These are phyloP conservation scores for Thermochaetoides thermophila DNA, from an alignment of 495 filamentous ascomycete genomes.

Conservation along the genomic window DNA sequence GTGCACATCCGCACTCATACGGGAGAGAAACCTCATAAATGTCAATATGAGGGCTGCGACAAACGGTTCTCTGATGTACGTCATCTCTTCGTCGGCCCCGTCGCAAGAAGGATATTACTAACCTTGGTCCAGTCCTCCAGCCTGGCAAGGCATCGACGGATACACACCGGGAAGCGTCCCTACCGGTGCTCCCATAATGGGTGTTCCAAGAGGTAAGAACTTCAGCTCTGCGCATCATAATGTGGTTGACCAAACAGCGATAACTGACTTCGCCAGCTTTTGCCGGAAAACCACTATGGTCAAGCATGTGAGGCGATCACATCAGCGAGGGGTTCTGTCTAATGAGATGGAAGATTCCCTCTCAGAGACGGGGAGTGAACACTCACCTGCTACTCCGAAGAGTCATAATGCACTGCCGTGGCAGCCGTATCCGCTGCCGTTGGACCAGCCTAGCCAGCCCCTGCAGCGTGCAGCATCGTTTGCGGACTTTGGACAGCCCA, in stretches of 20 bases:
- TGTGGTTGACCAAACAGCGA: conserved; percentile 5
- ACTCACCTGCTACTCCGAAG: conserved; percentile 35
- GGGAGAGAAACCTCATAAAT: conserved; percentile 79
- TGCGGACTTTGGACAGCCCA: conserved; percentile 30
- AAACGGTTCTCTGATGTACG: conserved; percentile 81
- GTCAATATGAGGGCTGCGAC: conserved; percentile 61
- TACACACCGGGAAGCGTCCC: conserved; percentile 76
- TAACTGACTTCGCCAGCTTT: conserved; percentile 42
- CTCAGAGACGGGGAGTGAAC: conserved; percentile 39
- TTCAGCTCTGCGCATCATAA: not conserved
- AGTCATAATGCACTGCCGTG: conserved; percentile 21
- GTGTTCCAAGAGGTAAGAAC: conserved; percentile 69
- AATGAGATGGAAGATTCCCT: conserved; percentile 38
- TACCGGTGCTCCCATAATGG: conserved; percentile 64
- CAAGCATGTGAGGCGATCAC: conserved; percentile 61
- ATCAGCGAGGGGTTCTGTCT: conserved; percentile 45
- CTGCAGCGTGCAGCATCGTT: conserved; percentile 31
- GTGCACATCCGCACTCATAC: conserved; percentile 81
- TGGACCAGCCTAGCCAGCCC: conserved; percentile 16
- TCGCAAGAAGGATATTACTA: conserved; percentile 16
- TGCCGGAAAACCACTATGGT: conserved; percentile 81
- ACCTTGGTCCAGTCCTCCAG: conserved; percentile 58
- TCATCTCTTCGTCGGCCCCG: conserved; percentile 5
- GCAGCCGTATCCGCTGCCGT: conserved; percentile 18
- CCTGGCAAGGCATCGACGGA: conserved; percentile 71